Evolutionary conservation across 768 basidiomycete genomes (phyloP).

Genomic region (Boletus sensibilis): DNA sequence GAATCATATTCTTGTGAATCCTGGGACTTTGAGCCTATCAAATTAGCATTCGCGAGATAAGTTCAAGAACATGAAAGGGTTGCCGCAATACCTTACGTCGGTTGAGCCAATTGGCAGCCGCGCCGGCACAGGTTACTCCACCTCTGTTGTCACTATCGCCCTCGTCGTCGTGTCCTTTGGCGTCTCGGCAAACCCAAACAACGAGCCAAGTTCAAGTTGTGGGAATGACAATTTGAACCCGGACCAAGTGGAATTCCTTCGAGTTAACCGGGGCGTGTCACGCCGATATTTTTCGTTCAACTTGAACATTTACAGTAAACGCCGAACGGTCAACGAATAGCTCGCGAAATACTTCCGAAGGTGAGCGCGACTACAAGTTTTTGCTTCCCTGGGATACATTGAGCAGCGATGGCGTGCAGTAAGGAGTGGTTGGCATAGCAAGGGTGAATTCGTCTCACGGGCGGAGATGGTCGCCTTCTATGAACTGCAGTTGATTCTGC

Average conservation of each 20-base stretch:
- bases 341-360: slow-evolving; percentile 2
- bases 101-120: neutral
- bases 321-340: neutral
- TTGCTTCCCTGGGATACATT: neutral
- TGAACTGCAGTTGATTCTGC: slow-evolving; percentile 39
- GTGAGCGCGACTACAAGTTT: slow-evolving; percentile 2
- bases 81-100: neutral
- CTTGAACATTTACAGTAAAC: neutral
- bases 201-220: neutral
- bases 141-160: slow-evolving; percentile 8
- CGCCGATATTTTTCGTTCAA: neutral
- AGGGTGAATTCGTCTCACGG: neutral
- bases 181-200: slow-evolving; percentile 4
- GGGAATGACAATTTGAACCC: slow-evolving; percentile 10
- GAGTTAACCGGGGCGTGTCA: neutral
- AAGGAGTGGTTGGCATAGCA: neutral
- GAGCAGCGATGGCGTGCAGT: neutral
- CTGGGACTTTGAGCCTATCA: neutral
- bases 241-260: neutral
- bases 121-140: slow-evolving; percentile 4
- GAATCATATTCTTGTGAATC: neutral
- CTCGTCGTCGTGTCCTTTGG: neutral
- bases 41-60: neutral
- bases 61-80: neutral
- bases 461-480: slow-evolving; percentile 37